Evolutionary conservation across 2,329 filamentous ascomycete genomes (phyloP).

Genomic region (Alternaria conjuncta): DNA sequence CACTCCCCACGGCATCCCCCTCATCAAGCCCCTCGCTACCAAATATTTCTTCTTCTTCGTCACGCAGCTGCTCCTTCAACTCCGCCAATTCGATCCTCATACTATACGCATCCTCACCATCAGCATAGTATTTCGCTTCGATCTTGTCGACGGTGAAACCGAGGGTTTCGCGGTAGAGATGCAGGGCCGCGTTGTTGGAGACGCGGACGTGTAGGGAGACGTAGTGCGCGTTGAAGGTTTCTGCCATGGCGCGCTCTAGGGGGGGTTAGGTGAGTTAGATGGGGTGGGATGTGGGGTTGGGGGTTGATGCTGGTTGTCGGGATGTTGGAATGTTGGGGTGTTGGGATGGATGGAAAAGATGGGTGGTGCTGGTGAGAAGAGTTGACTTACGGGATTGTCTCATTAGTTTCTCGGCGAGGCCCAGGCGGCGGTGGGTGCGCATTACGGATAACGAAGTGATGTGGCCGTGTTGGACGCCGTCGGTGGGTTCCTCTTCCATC

Average conservation of each 20-base stretch:
- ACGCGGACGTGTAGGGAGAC: constrained; percentile 96
- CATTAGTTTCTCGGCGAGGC: constrained; percentile 97
- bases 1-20: constrained; percentile 45
- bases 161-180: constrained; percentile 79
- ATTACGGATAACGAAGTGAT: constrained; percentile 96
- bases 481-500: constrained; percentile 97
- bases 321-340: no score
- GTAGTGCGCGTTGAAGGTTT: constrained; percentile 89
- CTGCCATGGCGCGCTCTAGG: constrained; percentile 85
- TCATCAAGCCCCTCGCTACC: constrained; percentile 43
- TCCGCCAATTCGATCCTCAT: constrained; percentile 85
- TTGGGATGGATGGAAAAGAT: no score
- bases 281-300: no score
- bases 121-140: constrained; percentile 92
- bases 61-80: constrained; percentile 61
- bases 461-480: constrained; percentile 92
- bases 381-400: constrained; percentile 70
- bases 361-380: no score
- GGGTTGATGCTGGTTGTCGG: no score
- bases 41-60: constrained; percentile 45
- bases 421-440: constrained; percentile 89
- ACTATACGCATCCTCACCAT: constrained; percentile 93
- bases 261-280: no score
- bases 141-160: constrained; percentile 53
- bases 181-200: constrained; percentile 88